Percentiles rank a stretch among this genome's conserved stretches.
Evolutionary conservation across 1,284 basidiomycete genomes (phyloP).

Genomic region (Sporisorium scitamineum): DNA sequence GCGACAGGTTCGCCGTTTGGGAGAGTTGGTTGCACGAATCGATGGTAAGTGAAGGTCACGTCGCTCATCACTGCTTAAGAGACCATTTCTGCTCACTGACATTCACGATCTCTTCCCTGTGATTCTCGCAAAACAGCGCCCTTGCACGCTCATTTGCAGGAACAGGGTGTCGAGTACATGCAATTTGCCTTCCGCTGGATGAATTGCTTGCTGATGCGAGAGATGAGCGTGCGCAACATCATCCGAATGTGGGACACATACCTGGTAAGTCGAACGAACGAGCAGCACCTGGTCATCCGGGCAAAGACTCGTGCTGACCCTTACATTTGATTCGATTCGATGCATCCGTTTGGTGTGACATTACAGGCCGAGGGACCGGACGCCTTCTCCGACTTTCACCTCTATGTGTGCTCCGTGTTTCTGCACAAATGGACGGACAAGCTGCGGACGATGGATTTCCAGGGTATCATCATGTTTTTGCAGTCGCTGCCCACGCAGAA

Average conservation of each 20-base stretch:
- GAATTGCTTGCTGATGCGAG: slow-evolving; percentile 69
- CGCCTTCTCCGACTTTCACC: slow-evolving; percentile 67
- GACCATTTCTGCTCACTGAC: neutral
- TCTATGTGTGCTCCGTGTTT: slow-evolving; percentile 67
- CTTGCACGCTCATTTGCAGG: slow-evolving; percentile 63
- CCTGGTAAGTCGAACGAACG: slow-evolving; percentile 38
- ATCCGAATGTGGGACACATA: slow-evolving; percentile 69
- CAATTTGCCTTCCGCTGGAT: slow-evolving; percentile 69
- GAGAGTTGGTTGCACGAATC: slow-evolving; percentile 64
- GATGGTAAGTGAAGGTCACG: slow-evolving; percentile 45
- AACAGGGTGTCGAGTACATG: slow-evolving; percentile 68
- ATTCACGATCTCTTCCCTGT: no score
- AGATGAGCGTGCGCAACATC: slow-evolving; percentile 69
- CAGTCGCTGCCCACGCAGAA: slow-evolving; percentile 93
- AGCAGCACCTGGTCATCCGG: neutral
- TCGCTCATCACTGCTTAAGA: neutral
- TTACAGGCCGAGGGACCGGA: slow-evolving; percentile 65
- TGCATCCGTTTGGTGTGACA: neutral
- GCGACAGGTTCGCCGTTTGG: slow-evolving; percentile 62
- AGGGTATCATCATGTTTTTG: slow-evolving; percentile 98
- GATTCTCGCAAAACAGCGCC: slow-evolving; percentile 46
- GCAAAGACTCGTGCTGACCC: neutral
- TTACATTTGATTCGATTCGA: neutral
- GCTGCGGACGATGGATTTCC: slow-evolving; percentile 66
- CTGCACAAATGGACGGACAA: slow-evolving; percentile 65